Conservation (phyloP, 208 protist genomes). For the Zelonia costaricensis region DNA sequence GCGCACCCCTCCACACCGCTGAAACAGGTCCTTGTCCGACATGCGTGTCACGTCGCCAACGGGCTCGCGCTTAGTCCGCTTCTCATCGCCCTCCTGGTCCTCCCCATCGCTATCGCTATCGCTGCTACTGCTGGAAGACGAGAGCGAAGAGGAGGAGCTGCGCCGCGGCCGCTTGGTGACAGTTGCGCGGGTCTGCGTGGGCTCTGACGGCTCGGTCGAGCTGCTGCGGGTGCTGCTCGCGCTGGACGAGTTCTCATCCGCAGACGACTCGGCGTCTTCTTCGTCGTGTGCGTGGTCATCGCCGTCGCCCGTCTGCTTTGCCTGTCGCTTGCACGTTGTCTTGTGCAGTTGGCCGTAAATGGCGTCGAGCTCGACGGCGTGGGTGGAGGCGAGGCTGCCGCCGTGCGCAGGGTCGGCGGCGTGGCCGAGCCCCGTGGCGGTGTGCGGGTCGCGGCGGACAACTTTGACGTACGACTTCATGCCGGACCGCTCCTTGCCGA, state of each 20-base stretch:
- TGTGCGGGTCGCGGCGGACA: slow-evolving; percentile 67
- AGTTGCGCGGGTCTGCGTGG: no score
- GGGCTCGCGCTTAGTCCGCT: neutral
- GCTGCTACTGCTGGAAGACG: slow-evolving; percentile 11
- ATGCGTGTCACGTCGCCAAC: slow-evolving; percentile 44
- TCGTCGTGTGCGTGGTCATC: neutral
- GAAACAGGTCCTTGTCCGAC: slow-evolving; percentile 71
- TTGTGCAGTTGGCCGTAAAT: slow-evolving; percentile 51
- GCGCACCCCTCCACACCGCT: slow-evolving; percentile 77
- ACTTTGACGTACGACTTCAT: slow-evolving; percentile 82
- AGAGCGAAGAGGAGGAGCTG: slow-evolving; percentile 2
- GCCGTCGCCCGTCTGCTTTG: neutral
- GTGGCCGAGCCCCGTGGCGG: slow-evolving; percentile 75
- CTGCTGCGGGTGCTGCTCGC: slow-evolving; percentile 14
- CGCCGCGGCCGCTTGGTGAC: no score
- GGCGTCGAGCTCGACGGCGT: slow-evolving; percentile 69
- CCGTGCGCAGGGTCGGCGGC: slow-evolving; percentile 48
- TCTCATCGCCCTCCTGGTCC: slow-evolving; percentile 14
- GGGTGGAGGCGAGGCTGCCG: slow-evolving; percentile 42
- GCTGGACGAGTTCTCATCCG: neutral
- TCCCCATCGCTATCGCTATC: no score
- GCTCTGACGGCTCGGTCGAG: no score
- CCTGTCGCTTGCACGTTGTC: slow-evolving; percentile 11
- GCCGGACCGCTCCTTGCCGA: slow-evolving; percentile 70
- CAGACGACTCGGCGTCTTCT: neutral